Evolutionary conservation across 179 eudicot genomes (phyloP).

Genomic region (Heliamphora pulchella): DNA sequence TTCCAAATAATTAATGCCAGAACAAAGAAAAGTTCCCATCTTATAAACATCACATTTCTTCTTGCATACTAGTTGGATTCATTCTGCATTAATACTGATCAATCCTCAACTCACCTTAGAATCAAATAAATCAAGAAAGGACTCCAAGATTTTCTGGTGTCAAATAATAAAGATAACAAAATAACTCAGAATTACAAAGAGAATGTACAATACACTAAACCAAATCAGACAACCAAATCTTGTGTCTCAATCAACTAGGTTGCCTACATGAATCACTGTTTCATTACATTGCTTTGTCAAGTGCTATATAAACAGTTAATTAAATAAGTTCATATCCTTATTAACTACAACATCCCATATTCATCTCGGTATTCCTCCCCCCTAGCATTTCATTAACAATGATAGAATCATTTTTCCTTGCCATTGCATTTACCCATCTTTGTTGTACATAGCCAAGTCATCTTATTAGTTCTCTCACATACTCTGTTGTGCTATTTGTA

Average conservation of each 20-base stretch:
- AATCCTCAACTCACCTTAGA: background rate
- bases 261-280: no score
- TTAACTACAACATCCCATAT: background rate
- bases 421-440: background rate
- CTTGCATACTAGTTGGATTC: background rate
- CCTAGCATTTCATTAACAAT: background rate
- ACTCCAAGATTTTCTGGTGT: background rate
- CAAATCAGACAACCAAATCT: no score
- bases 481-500: background rate
- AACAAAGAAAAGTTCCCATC: background rate
- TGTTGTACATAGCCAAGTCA: background rate
- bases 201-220: background rate
- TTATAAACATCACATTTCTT: background rate
- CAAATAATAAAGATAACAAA: background rate
- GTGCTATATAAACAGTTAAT: no score
- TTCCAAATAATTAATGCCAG: no score
- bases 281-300: no score
- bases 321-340: background rate
- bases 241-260: no score
- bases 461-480: background rate
- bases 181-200: background rate
- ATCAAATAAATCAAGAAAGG: background rate
- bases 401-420: background rate
- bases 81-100: background rate
- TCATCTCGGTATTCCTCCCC: background rate